Evolutionary conservation across 1,284 basidiomycete species (phyloP).

Genomic region (Ceratobasidium sp.): DNA sequence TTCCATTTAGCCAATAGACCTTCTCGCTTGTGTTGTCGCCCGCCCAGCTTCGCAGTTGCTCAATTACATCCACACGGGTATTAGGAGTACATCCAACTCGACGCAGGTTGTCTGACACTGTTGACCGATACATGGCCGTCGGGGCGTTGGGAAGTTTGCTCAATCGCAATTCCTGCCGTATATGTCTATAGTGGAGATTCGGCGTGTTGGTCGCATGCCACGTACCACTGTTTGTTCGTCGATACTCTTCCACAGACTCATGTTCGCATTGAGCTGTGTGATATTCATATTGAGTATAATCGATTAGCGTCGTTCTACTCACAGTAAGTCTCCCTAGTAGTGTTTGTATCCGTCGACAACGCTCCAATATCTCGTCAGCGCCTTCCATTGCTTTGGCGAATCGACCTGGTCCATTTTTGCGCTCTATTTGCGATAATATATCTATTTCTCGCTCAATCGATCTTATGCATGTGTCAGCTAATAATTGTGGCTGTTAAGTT

Average conservation of each 20-base stretch:
- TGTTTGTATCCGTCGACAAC: slow-evolving; percentile 9
- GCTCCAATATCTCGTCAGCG: not conserved
- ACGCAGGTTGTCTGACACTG: not conserved
- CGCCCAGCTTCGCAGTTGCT: not conserved
- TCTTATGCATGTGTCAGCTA: too few relatives aligned
- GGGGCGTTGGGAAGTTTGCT: not conserved
- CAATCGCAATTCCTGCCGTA: not conserved
- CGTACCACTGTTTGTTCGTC: not conserved
- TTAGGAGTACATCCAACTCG: slow-evolving; percentile 1
- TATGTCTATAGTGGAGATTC: not conserved
- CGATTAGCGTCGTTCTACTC: not conserved
- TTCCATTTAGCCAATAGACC: slow-evolving; percentile 18
- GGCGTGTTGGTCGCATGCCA: not conserved
- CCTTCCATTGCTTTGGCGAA: slow-evolving; percentile 1
- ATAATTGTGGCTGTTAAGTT: not conserved
- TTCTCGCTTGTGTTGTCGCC: not conserved
- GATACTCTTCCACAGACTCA: not conserved
- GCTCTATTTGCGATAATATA: not conserved
- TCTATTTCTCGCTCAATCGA: not conserved
- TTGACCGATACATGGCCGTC: not conserved
- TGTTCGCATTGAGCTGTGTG: slow-evolving; percentile 18
- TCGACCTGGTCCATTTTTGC: not conserved
- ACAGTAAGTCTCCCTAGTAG: slow-evolving; percentile 8
- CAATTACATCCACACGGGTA: not conserved
- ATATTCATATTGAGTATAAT: not conserved